Evolutionary conservation across 163 green algal genomes (phyloP).

Genomic region (Trebouxia gelatinosa): DNA sequence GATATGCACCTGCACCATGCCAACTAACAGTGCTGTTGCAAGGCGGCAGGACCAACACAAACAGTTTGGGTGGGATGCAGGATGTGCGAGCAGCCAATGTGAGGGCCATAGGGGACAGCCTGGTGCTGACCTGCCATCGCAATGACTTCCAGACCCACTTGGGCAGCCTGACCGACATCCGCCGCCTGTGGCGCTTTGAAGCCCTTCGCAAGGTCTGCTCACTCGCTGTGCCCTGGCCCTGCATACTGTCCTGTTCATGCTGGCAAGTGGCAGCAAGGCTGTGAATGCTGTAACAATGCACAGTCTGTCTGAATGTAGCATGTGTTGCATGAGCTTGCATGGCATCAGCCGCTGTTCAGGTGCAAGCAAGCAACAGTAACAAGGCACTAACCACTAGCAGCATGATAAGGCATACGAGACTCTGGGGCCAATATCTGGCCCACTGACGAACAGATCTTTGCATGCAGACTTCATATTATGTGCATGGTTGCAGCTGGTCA

Average conservation of each 20-base stretch:
- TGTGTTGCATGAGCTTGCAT: too few species aligned
- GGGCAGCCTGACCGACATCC: constrained; percentile 74
- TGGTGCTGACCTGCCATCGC: constrained; percentile 65
- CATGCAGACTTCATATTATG: not conserved
- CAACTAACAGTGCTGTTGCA: too few species aligned
- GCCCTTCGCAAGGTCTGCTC: constrained; percentile 63
- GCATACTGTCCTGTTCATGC: not conserved
- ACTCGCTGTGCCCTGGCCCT: not conserved
- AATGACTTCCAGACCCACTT: constrained; percentile 77
- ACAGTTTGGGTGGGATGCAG: constrained; percentile 15
- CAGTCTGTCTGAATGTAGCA: not conserved
- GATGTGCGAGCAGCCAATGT: constrained; percentile 74
- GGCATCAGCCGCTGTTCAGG: too few species aligned
- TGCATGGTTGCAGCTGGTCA: not conserved
- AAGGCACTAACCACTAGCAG: too few species aligned
- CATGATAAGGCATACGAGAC: too few species aligned
- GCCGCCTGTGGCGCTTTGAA: constrained; percentile 85
- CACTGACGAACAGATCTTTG: not conserved
- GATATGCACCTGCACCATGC: too few species aligned
- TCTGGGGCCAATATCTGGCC: not conserved
- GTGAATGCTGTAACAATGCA: not conserved
- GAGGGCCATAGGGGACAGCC: constrained; percentile 53
- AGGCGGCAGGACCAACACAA: too few species aligned
- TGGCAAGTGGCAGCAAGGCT: not conserved
- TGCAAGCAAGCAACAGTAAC: too few species aligned